Conservation (phyloP, 2,329 filamentous ascomycete species). For the Emergomyces pasteurianus region DNA sequence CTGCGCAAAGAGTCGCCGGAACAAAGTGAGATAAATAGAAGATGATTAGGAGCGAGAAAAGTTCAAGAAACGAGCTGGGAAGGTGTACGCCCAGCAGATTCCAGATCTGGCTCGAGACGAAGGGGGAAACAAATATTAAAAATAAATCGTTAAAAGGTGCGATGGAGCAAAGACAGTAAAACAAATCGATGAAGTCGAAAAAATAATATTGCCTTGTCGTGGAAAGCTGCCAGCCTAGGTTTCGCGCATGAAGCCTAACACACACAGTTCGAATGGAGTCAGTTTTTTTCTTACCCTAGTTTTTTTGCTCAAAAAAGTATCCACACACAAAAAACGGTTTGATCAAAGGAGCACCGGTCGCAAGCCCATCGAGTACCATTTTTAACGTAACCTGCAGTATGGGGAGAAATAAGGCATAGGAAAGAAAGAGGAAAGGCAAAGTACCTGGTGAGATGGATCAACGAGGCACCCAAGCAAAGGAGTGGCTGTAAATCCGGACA, state of each 20-base stretch:
- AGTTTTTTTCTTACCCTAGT: neutral
- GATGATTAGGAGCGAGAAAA: conserved; percentile 3
- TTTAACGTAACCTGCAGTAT: neutral
- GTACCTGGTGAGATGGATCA: conserved; percentile 1
- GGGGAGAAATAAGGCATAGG: neutral
- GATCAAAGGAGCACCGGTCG: neutral
- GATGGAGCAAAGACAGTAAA: conserved; percentile 3
- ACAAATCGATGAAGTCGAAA: neutral
- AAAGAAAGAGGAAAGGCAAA: neutral
- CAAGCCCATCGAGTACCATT: neutral
- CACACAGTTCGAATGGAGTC: neutral
- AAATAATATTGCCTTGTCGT: neutral
- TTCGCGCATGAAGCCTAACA: neutral
- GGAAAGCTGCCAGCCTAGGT: neutral
- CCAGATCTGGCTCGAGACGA: conserved; percentile 10
- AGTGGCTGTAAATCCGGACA: conserved; percentile 7
- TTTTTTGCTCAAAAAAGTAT: neutral
- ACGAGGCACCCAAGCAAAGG: conserved; percentile 2
- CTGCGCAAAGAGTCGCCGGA: conserved; percentile 18
- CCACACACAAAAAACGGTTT: neutral
- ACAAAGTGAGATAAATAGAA: conserved; percentile 3
- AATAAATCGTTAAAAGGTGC: neutral
- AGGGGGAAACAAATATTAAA: neutral
- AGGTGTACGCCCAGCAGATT: conserved; percentile 6
- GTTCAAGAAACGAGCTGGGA: conserved; percentile 1